phyloP scores from a whole-genome alignment of 2,329 filamentous ascomycete species.

The Stromatinia cepivora region DNA sequence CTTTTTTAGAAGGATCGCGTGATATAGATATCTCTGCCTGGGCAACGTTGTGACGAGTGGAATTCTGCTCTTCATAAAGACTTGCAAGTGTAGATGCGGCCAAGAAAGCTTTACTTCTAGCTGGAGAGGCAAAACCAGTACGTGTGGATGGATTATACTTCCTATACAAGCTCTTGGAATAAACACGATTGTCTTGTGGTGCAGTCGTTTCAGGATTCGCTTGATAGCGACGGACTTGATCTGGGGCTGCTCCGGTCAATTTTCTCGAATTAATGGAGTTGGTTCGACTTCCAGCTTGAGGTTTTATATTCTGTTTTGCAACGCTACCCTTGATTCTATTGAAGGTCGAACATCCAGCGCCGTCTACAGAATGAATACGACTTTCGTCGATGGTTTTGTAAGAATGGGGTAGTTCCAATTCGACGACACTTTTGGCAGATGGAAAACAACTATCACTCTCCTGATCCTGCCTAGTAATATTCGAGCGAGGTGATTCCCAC shows the following conservation, averaged over 20 bases:
- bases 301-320: conserved; percentile 10
- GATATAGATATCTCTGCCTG: neutral
- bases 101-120: conserved; percentile 19
- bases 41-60: neutral
- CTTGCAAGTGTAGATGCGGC: conserved; percentile 23
- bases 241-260: conserved; percentile 18
- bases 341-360: conserved; percentile 28
- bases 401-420: neutral
- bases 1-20: conserved; percentile 8
- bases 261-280: neutral
- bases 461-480: conserved; percentile 3
- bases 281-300: neutral
- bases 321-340: conserved; percentile 20
- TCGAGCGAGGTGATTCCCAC: conserved; percentile 26
- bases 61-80: conserved; percentile 14
- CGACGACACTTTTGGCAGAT: neutral
- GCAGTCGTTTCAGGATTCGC: conserved; percentile 10
- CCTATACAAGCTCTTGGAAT: conserved; percentile 31
- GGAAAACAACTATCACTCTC: neutral
- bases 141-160: conserved; percentile 15
- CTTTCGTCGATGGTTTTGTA: neutral
- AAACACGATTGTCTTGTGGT: conserved; percentile 21
- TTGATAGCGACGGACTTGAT: conserved; percentile 30
- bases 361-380: conserved; percentile 27
- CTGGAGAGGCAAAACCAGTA: conserved; percentile 1